These are phyloP conservation scores for Acarospora socialis DNA, from an alignment of 2,329 filamentous ascomycete species.

Conservation along the genomic window DNA sequence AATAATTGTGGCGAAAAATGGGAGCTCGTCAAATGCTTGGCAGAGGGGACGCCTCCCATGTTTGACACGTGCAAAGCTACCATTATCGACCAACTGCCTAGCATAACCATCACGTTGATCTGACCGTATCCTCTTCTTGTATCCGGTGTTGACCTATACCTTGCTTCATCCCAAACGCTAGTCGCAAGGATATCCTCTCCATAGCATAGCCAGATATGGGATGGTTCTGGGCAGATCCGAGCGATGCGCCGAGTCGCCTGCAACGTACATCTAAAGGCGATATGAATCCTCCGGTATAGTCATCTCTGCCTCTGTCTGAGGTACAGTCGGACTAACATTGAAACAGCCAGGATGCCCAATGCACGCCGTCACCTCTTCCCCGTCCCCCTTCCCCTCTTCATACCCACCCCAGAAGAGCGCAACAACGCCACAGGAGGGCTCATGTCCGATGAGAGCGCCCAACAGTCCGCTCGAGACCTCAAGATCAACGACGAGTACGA, in stretches of 20 bases:
- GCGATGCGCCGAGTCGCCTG: conserved; percentile 24
- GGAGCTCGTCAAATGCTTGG: no score
- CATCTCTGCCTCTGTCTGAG: not conserved
- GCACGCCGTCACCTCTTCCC: conserved; percentile 37
- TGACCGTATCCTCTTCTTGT: no score
- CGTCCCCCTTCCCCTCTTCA: conserved; percentile 19
- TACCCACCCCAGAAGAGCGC: conserved; percentile 15
- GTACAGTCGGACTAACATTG: conserved; percentile 14
- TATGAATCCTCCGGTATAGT: conserved; percentile 41
- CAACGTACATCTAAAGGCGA: conserved; percentile 33
- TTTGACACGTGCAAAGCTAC: no score
- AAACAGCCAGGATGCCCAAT: conserved; percentile 53
- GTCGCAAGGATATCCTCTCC: no score
- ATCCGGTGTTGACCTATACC: no score
- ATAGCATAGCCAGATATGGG: no score
- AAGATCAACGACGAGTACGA: conserved; percentile 26
- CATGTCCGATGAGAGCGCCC: conserved; percentile 38
- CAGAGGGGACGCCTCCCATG: no score
- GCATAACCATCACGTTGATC: no score
- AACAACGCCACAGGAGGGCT: conserved; percentile 20
- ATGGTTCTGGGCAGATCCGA: conserved; percentile 55
- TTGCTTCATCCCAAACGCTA: no score
- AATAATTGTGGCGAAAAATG: no score
- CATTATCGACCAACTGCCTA: no score
- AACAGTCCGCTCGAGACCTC: conserved; percentile 23